These are phyloP conservation scores for Ascochyta lentis DNA, from an alignment of 2,329 filamentous ascomycete species.

Conservation along the genomic window DNA sequence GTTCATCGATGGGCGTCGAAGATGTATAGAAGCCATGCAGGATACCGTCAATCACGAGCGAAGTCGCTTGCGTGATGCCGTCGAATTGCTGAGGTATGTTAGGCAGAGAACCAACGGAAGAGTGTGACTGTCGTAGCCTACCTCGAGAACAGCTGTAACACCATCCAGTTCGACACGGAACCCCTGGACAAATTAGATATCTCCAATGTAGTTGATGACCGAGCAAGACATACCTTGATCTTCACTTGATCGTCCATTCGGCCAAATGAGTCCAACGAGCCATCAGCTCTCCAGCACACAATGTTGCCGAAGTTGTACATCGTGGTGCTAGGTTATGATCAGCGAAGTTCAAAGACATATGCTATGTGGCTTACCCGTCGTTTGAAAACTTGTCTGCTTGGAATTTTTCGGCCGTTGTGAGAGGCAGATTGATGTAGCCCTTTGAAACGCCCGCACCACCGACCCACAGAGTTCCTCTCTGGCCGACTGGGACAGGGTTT, in stretches of 20 bases:
- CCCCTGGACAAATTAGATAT: conserved; percentile 44
- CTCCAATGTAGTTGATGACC: background rate
- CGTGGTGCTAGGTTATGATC: conserved; percentile 31
- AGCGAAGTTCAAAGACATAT: background rate
- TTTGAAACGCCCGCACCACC: conserved; percentile 62
- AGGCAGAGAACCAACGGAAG: background rate
- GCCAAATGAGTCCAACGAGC: conserved; percentile 62
- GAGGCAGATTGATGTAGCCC: conserved; percentile 62
- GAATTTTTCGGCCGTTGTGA: conserved; percentile 60
- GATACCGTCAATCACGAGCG: conserved; percentile 56
- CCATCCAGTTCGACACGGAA: conserved; percentile 68
- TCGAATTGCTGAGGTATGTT: conserved; percentile 45
- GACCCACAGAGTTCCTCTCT: conserved; percentile 63
- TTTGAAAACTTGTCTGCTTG: conserved; percentile 59
- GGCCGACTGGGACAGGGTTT: conserved; percentile 56
- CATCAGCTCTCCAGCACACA: conserved; percentile 61
- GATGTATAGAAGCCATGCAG: conserved; percentile 61
- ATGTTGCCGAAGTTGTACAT: conserved; percentile 70
- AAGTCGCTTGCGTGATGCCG: conserved; percentile 57
- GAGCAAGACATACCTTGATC: conserved; percentile 52
- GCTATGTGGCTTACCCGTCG: conserved; percentile 53
- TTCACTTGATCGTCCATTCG: conserved; percentile 68
- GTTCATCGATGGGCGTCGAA: conserved; percentile 36
- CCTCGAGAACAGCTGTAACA: conserved; percentile 51
- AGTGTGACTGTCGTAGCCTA: background rate